Evolutionary conservation across 225 moss, liverwort and hornwort species (phyloP), one percentile per base, ranked within the genome.

Genomic region (Physcomitrellopsis africana): DNA sequence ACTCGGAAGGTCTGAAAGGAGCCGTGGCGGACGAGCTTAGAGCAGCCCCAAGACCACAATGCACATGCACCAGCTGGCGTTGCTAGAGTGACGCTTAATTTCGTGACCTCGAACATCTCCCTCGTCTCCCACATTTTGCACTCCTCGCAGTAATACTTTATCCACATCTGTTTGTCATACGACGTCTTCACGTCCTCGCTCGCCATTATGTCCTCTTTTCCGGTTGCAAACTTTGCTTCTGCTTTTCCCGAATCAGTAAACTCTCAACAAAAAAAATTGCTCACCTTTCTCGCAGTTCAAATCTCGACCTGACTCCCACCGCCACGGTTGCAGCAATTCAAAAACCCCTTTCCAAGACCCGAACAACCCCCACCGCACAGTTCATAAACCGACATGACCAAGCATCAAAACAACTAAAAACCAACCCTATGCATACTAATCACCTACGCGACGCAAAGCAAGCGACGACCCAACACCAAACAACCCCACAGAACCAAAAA

Each of bases 71-170:
- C 14, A n/a, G 17, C 70, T 7, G 49, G 53, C 5, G 32, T 37
- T 37, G 32, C 47, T 15, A 37, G 16, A 1, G 52, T 16, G 13
- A 55, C 69, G 14, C 73, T 79, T 6, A 82, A 64, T 67, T 80
- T 77, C 56, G 17, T 69, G 24, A 83, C 77, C 67, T 83, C 72
- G 49, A 86, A 86, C 72, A 86, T 81, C 73, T 79, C 81, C 13
- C 83, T 83, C 55, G 81, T 81, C 73, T 86, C 86, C 86, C 86
- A 86, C 26, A 62, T 52, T 23, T 78, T 53, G 57, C 86, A 86
- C 60, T 81, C 86, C 46, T 86, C 81, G 78, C 86, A 86, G 73
- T 73, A 81, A 32, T 83, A 83, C 69, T 78, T 86, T 12, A 83
- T 81, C 86, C 86, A 86, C 65, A 83, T 76, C 69, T 81, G 83